Conservation (phyloP, 2,329 filamentous ascomycete species). For the Simplicillium aogashimaense region DNA sequence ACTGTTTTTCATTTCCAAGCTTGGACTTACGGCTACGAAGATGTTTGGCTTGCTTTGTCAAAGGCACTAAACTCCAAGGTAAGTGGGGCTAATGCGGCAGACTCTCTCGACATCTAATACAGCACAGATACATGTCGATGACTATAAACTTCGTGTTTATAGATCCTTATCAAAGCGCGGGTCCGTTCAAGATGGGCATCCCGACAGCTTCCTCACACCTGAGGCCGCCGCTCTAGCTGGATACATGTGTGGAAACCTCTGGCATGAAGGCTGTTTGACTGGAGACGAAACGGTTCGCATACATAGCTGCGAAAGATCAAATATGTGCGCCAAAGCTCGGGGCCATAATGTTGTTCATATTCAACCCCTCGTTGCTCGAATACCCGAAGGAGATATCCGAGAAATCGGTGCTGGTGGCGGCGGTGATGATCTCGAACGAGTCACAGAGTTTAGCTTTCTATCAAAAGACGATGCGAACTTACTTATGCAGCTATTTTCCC, state of each 20-base stretch:
- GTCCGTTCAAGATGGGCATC: constrained; percentile 24
- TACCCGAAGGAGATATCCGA: constrained; percentile 51
- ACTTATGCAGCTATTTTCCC: constrained; percentile 18
- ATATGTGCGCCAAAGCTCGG: constrained; percentile 41
- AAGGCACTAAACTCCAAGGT: constrained; percentile 57
- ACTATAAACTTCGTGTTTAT: constrained; percentile 70
- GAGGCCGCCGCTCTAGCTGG: constrained; percentile 64
- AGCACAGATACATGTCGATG: constrained; percentile 64
- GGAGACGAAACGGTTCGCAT: constrained; percentile 51
- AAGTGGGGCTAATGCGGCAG: constrained; percentile 5
- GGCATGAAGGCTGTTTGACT: constrained; percentile 64
- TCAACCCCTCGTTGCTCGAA: constrained; percentile 63
- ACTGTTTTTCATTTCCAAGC: constrained; percentile 78
- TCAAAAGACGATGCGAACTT: constrained; percentile 41
- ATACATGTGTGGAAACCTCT: constrained; percentile 63
- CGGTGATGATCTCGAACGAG: constrained; percentile 60
- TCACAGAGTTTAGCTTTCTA: constrained; percentile 53
- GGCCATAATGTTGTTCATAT: constrained; percentile 58
- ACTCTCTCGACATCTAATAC: constrained; percentile 7
- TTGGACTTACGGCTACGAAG: constrained; percentile 87
- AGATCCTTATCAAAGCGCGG: constrained; percentile 41
- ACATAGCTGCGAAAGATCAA: constrained; percentile 78
- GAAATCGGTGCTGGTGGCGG: constrained; percentile 76
- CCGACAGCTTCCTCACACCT: constrained; percentile 32
- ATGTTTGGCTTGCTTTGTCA: constrained; percentile 79